Evolutionary conservation across 2,329 filamentous ascomycete species (phyloP).

Genomic region (Penicillium oxalicum): DNA sequence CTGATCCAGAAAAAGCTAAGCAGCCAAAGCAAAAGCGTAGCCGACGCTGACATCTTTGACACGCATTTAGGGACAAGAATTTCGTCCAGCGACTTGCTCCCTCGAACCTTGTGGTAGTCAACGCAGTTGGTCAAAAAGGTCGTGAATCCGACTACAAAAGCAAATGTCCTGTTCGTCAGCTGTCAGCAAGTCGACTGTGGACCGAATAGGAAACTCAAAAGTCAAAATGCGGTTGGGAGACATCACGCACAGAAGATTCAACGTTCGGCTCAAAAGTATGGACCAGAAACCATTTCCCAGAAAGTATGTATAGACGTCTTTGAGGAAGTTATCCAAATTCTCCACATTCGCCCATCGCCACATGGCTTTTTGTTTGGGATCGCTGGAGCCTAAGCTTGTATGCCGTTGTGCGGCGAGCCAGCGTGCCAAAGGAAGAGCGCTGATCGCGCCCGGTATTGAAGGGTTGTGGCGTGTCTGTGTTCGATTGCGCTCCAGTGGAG

Average conservation of each 20-base stretch:
- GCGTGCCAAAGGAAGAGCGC: slow-evolving; percentile 17
- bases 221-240: no score
- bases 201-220: not conserved
- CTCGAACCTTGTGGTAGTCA: slow-evolving; percentile 67
- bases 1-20: slow-evolving; percentile 81
- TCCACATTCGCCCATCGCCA: slow-evolving; percentile 91
- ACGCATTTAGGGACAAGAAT: slow-evolving; percentile 71
- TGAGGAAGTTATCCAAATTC: slow-evolving; percentile 81
- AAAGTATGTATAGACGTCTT: slow-evolving; percentile 82
- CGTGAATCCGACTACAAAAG: slow-evolving; percentile 74
- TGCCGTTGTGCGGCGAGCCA: slow-evolving; percentile 27
- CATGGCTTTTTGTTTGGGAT: slow-evolving; percentile 70
- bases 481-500: slow-evolving; percentile 40
- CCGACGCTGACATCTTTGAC: slow-evolving; percentile 63
- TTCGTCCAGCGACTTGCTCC: slow-evolving; percentile 56
- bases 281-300: slow-evolving; percentile 77
- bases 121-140: slow-evolving; percentile 83
- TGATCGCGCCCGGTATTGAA: slow-evolving; percentile 30
- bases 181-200: not conserved
- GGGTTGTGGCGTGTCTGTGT: slow-evolving; percentile 47
- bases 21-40: slow-evolving; percentile 75
- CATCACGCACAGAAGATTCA: slow-evolving; percentile 65
- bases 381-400: slow-evolving; percentile 39
- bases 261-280: slow-evolving; percentile 64
- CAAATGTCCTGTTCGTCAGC: slow-evolving; percentile 58